Evolutionary conservation across 768 basidiomycete genomes (phyloP).

Genomic region (Cytidiella melzeri): DNA sequence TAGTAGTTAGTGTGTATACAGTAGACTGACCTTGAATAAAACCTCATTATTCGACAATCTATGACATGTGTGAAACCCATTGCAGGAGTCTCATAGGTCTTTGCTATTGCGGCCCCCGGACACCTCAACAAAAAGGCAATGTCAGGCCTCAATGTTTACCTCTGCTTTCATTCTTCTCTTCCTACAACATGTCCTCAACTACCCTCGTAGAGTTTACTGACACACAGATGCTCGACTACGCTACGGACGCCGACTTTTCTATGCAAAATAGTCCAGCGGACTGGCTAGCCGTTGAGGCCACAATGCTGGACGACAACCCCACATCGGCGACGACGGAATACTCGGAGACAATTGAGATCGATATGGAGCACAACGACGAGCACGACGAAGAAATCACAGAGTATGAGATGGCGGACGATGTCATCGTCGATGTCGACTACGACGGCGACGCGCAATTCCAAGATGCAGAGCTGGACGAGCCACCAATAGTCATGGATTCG

Average conservation of each 20-base stretch:
- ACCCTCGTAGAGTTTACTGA: slow-evolving; percentile 13
- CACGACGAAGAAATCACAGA: slow-evolving; percentile 10
- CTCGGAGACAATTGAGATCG: slow-evolving; percentile 14
- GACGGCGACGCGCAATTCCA: slow-evolving; percentile 2
- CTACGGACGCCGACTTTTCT: slow-evolving; percentile 10
- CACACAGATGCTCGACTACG: slow-evolving; percentile 13
- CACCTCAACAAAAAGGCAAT: not conserved
- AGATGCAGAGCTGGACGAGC: slow-evolving; percentile 10
- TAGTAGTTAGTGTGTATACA: too few species aligned
- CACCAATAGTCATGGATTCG: not conserved
- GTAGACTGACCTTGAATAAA: too few species aligned
- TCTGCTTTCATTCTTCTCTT: not conserved
- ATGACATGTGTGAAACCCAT: too few species aligned
- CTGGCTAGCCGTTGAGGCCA: slow-evolving; percentile 13
- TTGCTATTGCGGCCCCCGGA: not conserved
- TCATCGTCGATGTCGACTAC: not conserved
- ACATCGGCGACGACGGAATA: slow-evolving; percentile 1
- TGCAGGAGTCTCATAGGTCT: too few species aligned
- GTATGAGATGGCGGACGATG: slow-evolving; percentile 14
- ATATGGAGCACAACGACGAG: slow-evolving; percentile 14
- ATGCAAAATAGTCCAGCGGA: slow-evolving; percentile 7
- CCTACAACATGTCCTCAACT: slow-evolving; percentile 8
- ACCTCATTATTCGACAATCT: too few species aligned
- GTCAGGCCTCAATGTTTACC: not conserved
- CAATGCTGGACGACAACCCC: slow-evolving; percentile 12